Evolutionary conservation across 176 grass and related monocot species (phyloP).

Genomic region (Musa itinerans): DNA sequence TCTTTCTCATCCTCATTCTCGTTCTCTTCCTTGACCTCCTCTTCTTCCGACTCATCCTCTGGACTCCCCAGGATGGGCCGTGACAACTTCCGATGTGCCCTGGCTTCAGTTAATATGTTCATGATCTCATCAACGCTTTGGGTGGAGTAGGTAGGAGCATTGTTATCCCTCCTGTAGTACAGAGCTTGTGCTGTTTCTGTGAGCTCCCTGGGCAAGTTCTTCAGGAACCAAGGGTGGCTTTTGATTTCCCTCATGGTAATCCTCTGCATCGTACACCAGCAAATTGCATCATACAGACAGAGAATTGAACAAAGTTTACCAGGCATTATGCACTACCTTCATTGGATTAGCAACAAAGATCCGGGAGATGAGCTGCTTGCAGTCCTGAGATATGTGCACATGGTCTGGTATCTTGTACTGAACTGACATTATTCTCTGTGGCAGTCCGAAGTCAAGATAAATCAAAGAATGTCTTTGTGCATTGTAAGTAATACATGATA

Average conservation of each 20-base stretch:
- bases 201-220: slow-evolving; percentile 89
- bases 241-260: slow-evolving; percentile 95
- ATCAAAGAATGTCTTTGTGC: too few relatives aligned
- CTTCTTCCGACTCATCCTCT: slow-evolving; percentile 49
- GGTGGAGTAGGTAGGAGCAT: slow-evolving; percentile 58
- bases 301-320: background rate
- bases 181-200: slow-evolving; percentile 53
- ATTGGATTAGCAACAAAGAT: slow-evolving; percentile 72
- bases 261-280: slow-evolving; percentile 34
- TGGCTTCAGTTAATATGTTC: slow-evolving; percentile 75
- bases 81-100: slow-evolving; percentile 47
- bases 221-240: slow-evolving; percentile 91
- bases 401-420: slow-evolving; percentile 80
- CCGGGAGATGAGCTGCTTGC: slow-evolving; percentile 62
- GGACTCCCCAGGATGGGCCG: slow-evolving; percentile 29
- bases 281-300: background rate
- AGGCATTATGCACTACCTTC: slow-evolving; percentile 37
- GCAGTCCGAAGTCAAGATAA: too few relatives aligned
- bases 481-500: too few relatives aligned
- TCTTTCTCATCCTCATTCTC: slow-evolving; percentile 21
- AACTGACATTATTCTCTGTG: slow-evolving; percentile 85
- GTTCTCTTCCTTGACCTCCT: slow-evolving; percentile 37
- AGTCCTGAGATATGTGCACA: slow-evolving; percentile 70
- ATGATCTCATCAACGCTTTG: slow-evolving; percentile 74
- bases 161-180: slow-evolving; percentile 76